Conservation (phyloP, 352 stramenopile species). For the Phytophthora pseudosyringae region DNA sequence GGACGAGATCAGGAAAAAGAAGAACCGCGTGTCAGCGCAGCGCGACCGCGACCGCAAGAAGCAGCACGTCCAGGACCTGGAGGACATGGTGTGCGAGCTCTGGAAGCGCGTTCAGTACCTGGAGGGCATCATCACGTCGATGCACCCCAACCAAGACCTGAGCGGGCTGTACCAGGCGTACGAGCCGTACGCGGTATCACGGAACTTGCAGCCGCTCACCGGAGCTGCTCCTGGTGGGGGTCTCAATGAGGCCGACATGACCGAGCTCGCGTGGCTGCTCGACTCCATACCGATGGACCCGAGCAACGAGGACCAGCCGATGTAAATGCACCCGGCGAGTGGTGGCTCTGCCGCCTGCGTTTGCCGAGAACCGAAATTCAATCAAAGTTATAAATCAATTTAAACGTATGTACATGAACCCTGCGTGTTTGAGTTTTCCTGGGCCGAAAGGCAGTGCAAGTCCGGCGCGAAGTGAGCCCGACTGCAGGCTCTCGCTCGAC, state of each 20-base stretch:
- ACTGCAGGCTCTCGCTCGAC: background rate
- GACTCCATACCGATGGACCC: constrained; percentile 37
- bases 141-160: constrained; percentile 43
- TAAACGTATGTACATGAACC: constrained; percentile 14
- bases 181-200: constrained; percentile 34
- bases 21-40: constrained; percentile 71
- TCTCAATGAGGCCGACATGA: constrained; percentile 36
- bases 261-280: constrained; percentile 39
- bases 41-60: constrained; percentile 66
- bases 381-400: constrained; percentile 12
- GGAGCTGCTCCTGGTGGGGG: constrained; percentile 4
- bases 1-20: constrained; percentile 64
- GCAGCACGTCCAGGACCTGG: constrained; percentile 60
- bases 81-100: constrained; percentile 63
- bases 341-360: background rate
- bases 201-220: constrained; percentile 20
- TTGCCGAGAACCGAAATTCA: constrained; percentile 13
- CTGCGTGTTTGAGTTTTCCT: background rate
- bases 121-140: constrained; percentile 47
- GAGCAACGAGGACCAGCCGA: constrained; percentile 21
- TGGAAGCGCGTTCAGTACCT: constrained; percentile 69
- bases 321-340: constrained; percentile 9
- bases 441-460: background rate
- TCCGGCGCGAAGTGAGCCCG: too few relatives aligned
- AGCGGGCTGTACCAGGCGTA: constrained; percentile 51